Percentiles rank a stretch among this genome's conserved stretches.
These are phyloP conservation scores for Lentinula lateritia DNA, from an alignment of 768 basidiomycete species.

Conservation along the genomic window DNA sequence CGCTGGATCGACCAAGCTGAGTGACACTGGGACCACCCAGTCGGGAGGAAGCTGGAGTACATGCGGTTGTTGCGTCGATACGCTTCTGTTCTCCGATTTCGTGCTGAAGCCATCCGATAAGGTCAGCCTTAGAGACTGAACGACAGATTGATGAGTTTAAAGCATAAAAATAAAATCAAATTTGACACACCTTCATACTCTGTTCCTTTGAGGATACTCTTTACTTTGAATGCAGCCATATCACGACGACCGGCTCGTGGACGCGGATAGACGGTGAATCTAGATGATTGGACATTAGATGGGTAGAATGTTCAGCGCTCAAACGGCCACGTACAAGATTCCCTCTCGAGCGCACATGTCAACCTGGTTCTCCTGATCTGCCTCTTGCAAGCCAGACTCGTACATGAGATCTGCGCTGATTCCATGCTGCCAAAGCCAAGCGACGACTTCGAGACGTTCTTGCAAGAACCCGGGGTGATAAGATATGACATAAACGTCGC, in stretches of 20 bases:
- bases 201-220: conserved; percentile 74
- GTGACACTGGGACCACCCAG: conserved; percentile 25
- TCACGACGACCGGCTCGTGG: conserved; percentile 54
- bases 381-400: conserved; percentile 60
- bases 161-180: background rate
- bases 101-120: conserved; percentile 70
- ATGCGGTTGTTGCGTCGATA: conserved; percentile 60
- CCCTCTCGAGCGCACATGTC: conserved; percentile 77
- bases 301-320: background rate
- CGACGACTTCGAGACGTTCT: conserved; percentile 72
- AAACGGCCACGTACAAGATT: conserved; percentile 54
- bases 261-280: conserved; percentile 47
- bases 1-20: conserved; percentile 24
- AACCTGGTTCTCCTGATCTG: conserved; percentile 58
- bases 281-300: conserved; percentile 12
- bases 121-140: conserved; percentile 52
- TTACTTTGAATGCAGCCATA: conserved; percentile 72
- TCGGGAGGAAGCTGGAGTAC: conserved; percentile 42
- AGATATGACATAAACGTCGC: conserved; percentile 82
- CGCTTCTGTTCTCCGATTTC: conserved; percentile 79
- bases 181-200: conserved; percentile 62
- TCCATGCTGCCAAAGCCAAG: conserved; percentile 73
- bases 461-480: conserved; percentile 70
- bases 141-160: conserved; percentile 4
- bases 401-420: conserved; percentile 90